Conservation (phyloP, 805 yeast species). For the Saccharomycopsis fermentans region DNA sequence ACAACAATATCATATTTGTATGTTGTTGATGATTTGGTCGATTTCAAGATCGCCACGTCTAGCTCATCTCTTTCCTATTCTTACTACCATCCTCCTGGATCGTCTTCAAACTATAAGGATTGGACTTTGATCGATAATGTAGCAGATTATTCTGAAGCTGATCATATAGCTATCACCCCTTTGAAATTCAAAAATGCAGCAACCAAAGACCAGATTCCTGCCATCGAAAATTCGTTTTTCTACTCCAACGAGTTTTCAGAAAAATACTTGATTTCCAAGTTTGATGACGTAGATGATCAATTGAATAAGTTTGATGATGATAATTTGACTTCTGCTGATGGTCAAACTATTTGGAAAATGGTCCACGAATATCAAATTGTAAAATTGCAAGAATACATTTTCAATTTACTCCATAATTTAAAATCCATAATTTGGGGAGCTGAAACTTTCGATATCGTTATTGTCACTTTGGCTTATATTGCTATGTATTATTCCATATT, state of each 20-base stretch:
- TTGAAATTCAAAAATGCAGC: conserved; percentile 41
- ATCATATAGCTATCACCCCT: conserved; percentile 43
- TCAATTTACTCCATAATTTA: conserved; percentile 31
- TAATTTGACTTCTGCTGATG: conserved; percentile 27
- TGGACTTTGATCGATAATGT: conserved; percentile 44
- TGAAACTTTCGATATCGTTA: conserved; percentile 73
- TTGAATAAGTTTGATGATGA: conserved; percentile 18
- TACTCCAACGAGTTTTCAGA: conserved; percentile 32
- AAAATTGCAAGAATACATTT: conserved; percentile 44
- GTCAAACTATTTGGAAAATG: conserved; percentile 46
- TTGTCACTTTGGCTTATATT: conserved; percentile 69
- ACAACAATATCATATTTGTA: conserved; percentile 77
- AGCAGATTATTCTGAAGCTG: conserved; percentile 32
- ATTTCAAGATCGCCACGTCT: conserved; percentile 20
- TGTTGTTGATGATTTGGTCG: conserved; percentile 55
- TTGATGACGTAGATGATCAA: conserved; percentile 20
- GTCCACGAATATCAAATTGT: conserved; percentile 43
- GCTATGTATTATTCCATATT: conserved; percentile 83
- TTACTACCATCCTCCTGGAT: conserved; percentile 30
- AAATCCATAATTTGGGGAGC: conserved; percentile 51
- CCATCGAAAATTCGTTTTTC: conserved; percentile 29
- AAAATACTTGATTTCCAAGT: conserved; percentile 31
- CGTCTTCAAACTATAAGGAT: conserved; percentile 25
- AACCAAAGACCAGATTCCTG: conserved; percentile 33
- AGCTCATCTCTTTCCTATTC: conserved; percentile 21